Conservation (phyloP, 352 stramenopile genomes). For the Vaucheria bursata region DNA sequence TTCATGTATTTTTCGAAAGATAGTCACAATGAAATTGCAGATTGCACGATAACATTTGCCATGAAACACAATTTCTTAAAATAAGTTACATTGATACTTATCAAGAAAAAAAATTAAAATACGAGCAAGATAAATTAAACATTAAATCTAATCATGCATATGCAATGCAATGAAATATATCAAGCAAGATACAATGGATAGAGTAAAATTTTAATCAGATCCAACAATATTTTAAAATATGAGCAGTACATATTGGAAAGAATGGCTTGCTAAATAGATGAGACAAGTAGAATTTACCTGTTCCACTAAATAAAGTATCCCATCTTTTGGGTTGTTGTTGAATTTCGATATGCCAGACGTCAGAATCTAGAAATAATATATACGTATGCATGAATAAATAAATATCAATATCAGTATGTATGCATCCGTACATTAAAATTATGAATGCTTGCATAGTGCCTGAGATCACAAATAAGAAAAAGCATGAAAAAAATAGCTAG, state of each 20-base stretch:
- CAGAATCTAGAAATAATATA: background rate
- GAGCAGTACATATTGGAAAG: background rate
- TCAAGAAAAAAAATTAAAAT: no score
- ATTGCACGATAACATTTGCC: no score
- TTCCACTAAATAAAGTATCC: constrained; percentile 27
- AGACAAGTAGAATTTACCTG: background rate
- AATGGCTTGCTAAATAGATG: background rate
- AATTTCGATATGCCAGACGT: constrained; percentile 27
- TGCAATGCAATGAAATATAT: background rate
- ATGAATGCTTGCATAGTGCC: background rate
- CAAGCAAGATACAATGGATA: background rate
- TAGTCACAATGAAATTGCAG: no score
- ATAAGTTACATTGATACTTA: no score
- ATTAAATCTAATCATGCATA: background rate
- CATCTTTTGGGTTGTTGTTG: constrained; percentile 38
- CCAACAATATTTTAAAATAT: background rate
- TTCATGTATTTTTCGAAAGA: no score
- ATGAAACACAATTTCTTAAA: no score
- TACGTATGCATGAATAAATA: no score
- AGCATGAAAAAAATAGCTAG: background rate
- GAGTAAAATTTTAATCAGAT: background rate
- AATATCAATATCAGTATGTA: background rate
- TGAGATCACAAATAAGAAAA: background rate
- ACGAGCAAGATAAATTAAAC: background rate
- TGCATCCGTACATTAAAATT: background rate